A percentile compares a stretch with the other conserved stretches of the same genome.
Evolutionary conservation across 1,139 yeast genomes (phyloP).

Genomic region (Eremothecium cymbalariae): DNA sequence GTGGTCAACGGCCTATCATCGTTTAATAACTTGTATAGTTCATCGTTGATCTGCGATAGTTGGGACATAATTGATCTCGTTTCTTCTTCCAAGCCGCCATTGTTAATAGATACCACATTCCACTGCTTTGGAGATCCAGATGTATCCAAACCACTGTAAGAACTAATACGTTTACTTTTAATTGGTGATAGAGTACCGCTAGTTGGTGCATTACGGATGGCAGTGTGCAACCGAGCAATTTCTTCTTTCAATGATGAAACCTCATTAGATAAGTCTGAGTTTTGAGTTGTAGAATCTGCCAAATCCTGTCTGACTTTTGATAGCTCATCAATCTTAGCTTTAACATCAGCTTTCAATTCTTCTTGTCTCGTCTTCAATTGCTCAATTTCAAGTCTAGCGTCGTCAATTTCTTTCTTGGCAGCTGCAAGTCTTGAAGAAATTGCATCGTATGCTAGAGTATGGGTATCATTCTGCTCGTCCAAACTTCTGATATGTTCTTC

Average conservation of each 20-base stretch:
- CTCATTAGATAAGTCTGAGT: slow-evolving; percentile 58
- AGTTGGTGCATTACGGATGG: slow-evolving; percentile 33
- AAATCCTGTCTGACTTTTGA: slow-evolving; percentile 55
- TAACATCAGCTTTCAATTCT: slow-evolving; percentile 55
- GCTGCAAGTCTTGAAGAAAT: slow-evolving; percentile 51
- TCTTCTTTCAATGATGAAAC: slow-evolving; percentile 64
- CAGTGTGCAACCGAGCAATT: slow-evolving; percentile 41
- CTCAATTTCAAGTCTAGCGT: slow-evolving; percentile 56
- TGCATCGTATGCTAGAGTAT: slow-evolving; percentile 43
- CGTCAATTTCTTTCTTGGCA: slow-evolving; percentile 51
- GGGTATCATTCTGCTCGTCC: slow-evolving; percentile 41
- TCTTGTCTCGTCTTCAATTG: slow-evolving; percentile 59
- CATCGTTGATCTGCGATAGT: slow-evolving; percentile 51
- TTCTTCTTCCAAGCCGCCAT: slow-evolving; percentile 37
- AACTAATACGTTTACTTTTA: slow-evolving; percentile 14
- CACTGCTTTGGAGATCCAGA: slow-evolving; percentile 14
- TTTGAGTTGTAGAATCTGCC: slow-evolving; percentile 56
- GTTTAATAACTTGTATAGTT: slow-evolving; percentile 61
- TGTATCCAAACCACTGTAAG: slow-evolving; percentile 12
- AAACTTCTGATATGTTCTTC: slow-evolving; percentile 44
- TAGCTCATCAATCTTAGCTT: slow-evolving; percentile 53
- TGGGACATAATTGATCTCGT: slow-evolving; percentile 46
- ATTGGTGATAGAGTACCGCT: slow-evolving; percentile 21
- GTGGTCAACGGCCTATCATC: slow-evolving; percentile 72
- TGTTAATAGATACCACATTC: slow-evolving; percentile 16